Conservation (phyloP, 2,329 filamentous ascomycete species). For the Bretziella fagacearum region DNA sequence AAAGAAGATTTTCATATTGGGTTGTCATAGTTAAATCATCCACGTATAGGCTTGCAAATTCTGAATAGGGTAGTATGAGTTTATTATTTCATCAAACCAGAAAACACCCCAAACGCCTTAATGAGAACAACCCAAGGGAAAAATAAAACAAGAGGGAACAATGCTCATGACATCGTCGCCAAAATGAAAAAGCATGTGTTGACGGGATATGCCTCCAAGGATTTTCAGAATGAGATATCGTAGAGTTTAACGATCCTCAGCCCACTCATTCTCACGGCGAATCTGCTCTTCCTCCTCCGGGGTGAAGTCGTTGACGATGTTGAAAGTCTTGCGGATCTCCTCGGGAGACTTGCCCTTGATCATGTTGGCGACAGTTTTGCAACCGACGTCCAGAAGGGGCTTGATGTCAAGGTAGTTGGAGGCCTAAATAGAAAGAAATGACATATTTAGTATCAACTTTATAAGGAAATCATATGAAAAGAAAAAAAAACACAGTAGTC, state of each 20-base stretch:
- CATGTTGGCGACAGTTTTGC: slow-evolving; percentile 99
- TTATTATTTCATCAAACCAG: too few relatives aligned
- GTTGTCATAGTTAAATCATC: too few relatives aligned
- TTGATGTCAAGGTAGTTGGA: slow-evolving; percentile 99
- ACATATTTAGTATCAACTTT: too few relatives aligned
- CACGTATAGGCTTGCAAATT: too few relatives aligned
- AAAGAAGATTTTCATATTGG: slow-evolving; percentile 4
- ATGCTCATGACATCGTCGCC: slow-evolving; percentile 1
- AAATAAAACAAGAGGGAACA: background rate
- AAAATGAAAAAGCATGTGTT: background rate
- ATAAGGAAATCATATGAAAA: too few relatives aligned
- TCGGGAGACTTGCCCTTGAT: slow-evolving; percentile 99
- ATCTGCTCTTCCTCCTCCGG: slow-evolving; percentile 99
- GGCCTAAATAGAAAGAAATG: slow-evolving; percentile 36
- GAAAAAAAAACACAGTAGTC: too few relatives aligned
- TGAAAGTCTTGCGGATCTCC: slow-evolving; percentile 98
- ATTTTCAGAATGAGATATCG: background rate
- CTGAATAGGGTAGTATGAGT: too few relatives aligned
- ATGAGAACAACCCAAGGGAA: background rate
- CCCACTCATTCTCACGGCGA: slow-evolving; percentile 79
- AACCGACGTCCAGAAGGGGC: slow-evolving; percentile 89
- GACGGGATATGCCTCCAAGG: background rate
- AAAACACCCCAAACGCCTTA: background rate
- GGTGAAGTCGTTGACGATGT: slow-evolving; percentile 98
- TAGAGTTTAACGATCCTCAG: slow-evolving; percentile 53